Base-by-base conservation (phyloP, 345 rosid genomes). In the Barbarea vulgaris region DNA sequence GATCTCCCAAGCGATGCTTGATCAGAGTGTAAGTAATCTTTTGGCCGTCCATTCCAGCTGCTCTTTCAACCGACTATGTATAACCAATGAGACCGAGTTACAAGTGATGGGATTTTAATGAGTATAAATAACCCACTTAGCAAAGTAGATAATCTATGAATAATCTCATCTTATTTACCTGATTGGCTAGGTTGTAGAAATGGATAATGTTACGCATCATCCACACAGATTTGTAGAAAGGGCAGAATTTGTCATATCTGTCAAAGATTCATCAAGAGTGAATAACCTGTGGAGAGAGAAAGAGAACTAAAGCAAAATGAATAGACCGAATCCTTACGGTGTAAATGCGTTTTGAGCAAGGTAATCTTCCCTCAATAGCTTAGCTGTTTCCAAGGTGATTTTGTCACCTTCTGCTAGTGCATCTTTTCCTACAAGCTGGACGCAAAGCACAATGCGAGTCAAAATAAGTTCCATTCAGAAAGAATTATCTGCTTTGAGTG, bases 161-260 rank as follows among this genome's bases (percentile, higher is more conserved):
- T 37, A 3, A 25, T 44, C 46, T 42, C 59, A 37, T 67, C 46
- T 69, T 39, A 56, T 10, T 19, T 83, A 96, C 99, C 97, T 96
- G 99, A 67, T 96, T 96, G 81, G 99, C 96, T 86, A 96, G 80
- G 82, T 86, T 88, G 85, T 77, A 91, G 85, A 87, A 96, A 83
- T 93, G 99, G 67, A 96, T 86, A 28, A 96, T 96, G 87, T 96
- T 96, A 79, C 98, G 99, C 99, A 96, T 96, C 99, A 96, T 89
- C 99, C 99, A 96, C 58, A 96, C 95, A 22, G 98, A 93, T 81
- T 96, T 96, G 95, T 93, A 96, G 84, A 96, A 96, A 42, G 99
- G 99, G 73, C 99, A 96, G 85, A 83, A 96, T 63, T 96, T 96
- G 81, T 93, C 99, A 57, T 96, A 96, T 73, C 99, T 91, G 86